These are phyloP conservation scores for Chytriomyces sp. DNA, from an alignment of 192 early-diverging fungal species.

Conservation along the genomic window DNA sequence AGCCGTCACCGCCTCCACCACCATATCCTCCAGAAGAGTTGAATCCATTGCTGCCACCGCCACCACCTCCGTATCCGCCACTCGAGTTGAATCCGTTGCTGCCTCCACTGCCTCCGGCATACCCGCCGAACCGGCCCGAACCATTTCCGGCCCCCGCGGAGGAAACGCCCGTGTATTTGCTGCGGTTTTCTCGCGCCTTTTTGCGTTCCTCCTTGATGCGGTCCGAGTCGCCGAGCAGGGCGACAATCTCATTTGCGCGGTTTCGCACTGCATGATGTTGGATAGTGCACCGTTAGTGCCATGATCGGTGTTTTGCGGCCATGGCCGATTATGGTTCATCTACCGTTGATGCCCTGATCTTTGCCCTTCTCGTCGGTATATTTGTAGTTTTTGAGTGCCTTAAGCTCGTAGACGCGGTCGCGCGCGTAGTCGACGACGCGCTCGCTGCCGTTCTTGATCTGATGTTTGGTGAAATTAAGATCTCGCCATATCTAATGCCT, in stretches of 20 bases:
- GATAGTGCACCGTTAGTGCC: no score
- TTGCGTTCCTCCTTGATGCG: slow-evolving; percentile 82
- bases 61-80: not conserved
- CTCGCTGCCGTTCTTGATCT: slow-evolving; percentile 90
- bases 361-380: slow-evolving; percentile 92
- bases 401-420: slow-evolving; percentile 85
- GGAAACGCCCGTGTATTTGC: slow-evolving; percentile 84
- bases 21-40: not conserved
- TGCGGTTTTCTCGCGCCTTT: slow-evolving; percentile 85
- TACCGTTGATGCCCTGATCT: slow-evolving; percentile 97
- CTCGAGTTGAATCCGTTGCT: slow-evolving; percentile 16
- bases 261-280: slow-evolving; percentile 64
- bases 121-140: slow-evolving; percentile 59
- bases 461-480: no score
- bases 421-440: slow-evolving; percentile 87
- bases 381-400: slow-evolving; percentile 84
- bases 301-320: no score
- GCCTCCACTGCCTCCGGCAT: slow-evolving; percentile 64
- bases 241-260: slow-evolving; percentile 87
- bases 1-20: slow-evolving; percentile 13
- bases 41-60: not conserved
- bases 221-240: slow-evolving; percentile 77
- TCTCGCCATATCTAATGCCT: no score
- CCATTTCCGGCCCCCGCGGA: slow-evolving; percentile 38
- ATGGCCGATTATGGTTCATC: slow-evolving; percentile 11